Base-by-base conservation (phyloP, 352 stramenopile species). In the Phytophthora tentaculata region DNA sequence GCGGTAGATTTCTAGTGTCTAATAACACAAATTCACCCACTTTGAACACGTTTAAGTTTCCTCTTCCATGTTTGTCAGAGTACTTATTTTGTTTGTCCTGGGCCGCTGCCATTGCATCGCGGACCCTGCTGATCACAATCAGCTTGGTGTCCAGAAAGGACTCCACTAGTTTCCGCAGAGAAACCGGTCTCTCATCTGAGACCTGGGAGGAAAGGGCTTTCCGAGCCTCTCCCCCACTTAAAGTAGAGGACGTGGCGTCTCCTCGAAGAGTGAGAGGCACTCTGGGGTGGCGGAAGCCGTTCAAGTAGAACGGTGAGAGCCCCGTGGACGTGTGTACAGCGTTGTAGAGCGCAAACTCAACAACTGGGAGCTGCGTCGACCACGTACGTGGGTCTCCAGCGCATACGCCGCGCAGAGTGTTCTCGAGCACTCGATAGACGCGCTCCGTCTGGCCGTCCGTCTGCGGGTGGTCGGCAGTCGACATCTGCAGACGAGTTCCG, bases 371-470 rank as follows among this genome's bases (percentile, higher is more conserved):
- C 14, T 17, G 29, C 23, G 2, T 47, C 16, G 4, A 14, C 19
- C 19, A 49, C 6, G 4, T 23, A n/a, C 43, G 56, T 1, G 61
- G 69, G 14, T 43, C 32, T 14, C n/a, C 49, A 9, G 28, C 28
- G 4, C 8, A 32, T 8, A 32, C 28, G 8, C 28, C 8, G 69
- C 56, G 28, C 4, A 64, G 20, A 5, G 74, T 52, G 48, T 71
- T 58, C 44, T 69, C 73, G 2, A 74, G 39, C 2, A 71, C 63
- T 48, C 74, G 59, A 26, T 79, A 77, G 9, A 16, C 13, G 41
- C 56, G 50, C 26, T 78, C 64, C 0, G 63, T 78, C 24, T 78
- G 63, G 16, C 60, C 71, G 39, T 82, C 56, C 2, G 55, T 76
- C 37, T 82, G 28, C 0, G 54, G 69, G 32, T 79, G 68, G 2